These are phyloP conservation scores for Maudiozyma humilis DNA, from an alignment of 1,139 yeast genomes.

Conservation along the genomic window DNA sequence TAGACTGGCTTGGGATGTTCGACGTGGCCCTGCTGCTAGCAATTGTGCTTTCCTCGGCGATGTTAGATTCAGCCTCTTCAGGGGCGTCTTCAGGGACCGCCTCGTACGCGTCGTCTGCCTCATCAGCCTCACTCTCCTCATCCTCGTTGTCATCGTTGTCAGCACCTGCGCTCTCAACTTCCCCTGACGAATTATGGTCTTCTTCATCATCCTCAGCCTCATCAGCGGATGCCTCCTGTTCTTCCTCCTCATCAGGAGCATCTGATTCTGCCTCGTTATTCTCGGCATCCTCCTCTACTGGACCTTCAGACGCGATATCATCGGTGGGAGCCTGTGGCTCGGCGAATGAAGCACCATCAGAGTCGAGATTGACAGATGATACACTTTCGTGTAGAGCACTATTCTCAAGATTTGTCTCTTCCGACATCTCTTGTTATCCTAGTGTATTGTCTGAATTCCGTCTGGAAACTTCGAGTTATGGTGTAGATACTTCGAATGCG, in stretches of 20 bases:
- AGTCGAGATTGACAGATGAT: constrained; percentile 6
- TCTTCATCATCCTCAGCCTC: not conserved
- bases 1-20: not conserved
- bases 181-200: not conserved
- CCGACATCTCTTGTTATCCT: constrained; percentile 4
- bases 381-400: constrained; percentile 4
- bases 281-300: constrained; percentile 1
- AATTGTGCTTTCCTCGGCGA: not conserved
- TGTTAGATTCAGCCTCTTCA: not conserved
- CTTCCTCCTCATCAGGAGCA: not conserved
- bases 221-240: not conserved
- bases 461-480: not conserved
- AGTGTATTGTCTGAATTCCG: not conserved
- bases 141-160: constrained; percentile 2
- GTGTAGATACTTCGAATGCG: too few species aligned
- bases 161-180: constrained; percentile 6
- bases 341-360: constrained; percentile 2
- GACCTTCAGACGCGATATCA: not conserved
- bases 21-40: not conserved
- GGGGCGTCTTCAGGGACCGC: not conserved
- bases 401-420: constrained; percentile 3
- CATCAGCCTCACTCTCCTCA: constrained; percentile 5
- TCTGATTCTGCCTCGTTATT: not conserved
- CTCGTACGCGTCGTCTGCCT: constrained; percentile 1
- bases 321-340: constrained; percentile 1